Evolutionary conservation across 441 rosid genomes (phyloP).

Genomic region (Arabidopsis lyrata): DNA sequence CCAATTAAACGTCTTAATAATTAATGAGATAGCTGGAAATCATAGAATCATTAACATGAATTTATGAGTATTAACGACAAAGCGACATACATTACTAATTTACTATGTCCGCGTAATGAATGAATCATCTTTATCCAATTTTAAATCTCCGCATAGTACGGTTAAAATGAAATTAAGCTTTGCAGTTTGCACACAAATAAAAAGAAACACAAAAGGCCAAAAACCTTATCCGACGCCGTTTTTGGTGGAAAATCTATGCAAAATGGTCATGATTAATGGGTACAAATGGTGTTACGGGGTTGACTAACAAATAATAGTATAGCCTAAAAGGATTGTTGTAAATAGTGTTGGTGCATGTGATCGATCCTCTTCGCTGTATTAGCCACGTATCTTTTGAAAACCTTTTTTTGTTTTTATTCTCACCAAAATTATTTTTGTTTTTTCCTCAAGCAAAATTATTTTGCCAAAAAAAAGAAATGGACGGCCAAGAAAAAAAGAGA

Average conservation of each 20-base stretch:
- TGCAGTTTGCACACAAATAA: background rate
- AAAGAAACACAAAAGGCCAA: background rate
- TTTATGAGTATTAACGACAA: slow-evolving; percentile 1
- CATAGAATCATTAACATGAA: slow-evolving; percentile 24
- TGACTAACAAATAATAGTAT: slow-evolving; percentile 30
- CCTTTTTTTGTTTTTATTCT: background rate
- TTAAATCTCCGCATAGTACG: slow-evolving; percentile 10
- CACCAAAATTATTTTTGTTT: slow-evolving; percentile 18
- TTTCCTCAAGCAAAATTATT: slow-evolving; percentile 18
- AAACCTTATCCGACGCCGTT: slow-evolving; percentile 8
- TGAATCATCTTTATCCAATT: slow-evolving; percentile 12
- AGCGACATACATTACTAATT: slow-evolving; percentile 17
- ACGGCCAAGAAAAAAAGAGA: slow-evolving; percentile 16
- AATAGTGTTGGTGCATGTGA: slow-evolving; percentile 34
- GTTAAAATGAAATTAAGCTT: background rate
- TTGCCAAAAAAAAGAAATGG: slow-evolving; percentile 17
- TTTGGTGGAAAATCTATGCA: background rate
- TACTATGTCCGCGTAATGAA: slow-evolving; percentile 14
- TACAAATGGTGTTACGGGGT: slow-evolving; percentile 19
- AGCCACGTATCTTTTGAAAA: slow-evolving; percentile 1
- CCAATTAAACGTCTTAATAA: slow-evolving; percentile 18
- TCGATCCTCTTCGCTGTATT: slow-evolving; percentile 31
- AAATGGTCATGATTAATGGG: background rate
- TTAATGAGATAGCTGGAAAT: slow-evolving; percentile 38
- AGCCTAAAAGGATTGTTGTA: slow-evolving; percentile 9